These are phyloP conservation scores for Mycosphaerella arachidis DNA, from an alignment of 2,329 filamentous ascomycete genomes.

Conservation along the genomic window DNA sequence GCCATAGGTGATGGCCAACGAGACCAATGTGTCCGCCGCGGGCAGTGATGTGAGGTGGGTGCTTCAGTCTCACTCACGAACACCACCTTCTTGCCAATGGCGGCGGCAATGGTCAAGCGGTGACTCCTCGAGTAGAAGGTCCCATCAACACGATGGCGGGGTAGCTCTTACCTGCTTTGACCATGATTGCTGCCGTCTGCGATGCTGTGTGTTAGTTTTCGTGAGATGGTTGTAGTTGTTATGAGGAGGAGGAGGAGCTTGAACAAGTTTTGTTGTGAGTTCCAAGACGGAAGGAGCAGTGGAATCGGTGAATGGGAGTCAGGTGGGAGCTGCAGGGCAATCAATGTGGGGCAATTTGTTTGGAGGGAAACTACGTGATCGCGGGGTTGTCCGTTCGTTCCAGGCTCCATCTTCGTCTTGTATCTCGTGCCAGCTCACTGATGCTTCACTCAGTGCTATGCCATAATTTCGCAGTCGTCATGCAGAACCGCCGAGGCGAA, in stretches of 20 bases:
- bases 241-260: neutral
- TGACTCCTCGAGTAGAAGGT: constrained; percentile 11
- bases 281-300: neutral
- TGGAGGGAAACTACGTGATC: neutral
- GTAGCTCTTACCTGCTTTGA: constrained; percentile 25
- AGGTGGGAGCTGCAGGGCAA: too few species aligned
- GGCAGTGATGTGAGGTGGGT: neutral
- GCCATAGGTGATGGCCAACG: neutral
- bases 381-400: neutral
- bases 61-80: neutral
- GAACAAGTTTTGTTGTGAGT: neutral
- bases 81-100: constrained; percentile 1
- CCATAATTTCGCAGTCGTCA: neutral
- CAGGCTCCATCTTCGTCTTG: neutral
- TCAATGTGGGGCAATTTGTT: neutral
- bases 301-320: neutral
- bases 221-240: neutral
- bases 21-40: neutral
- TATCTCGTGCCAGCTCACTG: neutral
- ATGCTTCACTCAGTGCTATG: neutral
- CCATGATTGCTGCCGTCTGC: constrained; percentile 18
- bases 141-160: neutral
- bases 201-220: neutral
- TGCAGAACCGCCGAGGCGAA: neutral
- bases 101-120: neutral